Base-by-base conservation (phyloP, 2,329 filamentous ascomycete genomes). In the Pseudohalonectria lignicola region DNA sequence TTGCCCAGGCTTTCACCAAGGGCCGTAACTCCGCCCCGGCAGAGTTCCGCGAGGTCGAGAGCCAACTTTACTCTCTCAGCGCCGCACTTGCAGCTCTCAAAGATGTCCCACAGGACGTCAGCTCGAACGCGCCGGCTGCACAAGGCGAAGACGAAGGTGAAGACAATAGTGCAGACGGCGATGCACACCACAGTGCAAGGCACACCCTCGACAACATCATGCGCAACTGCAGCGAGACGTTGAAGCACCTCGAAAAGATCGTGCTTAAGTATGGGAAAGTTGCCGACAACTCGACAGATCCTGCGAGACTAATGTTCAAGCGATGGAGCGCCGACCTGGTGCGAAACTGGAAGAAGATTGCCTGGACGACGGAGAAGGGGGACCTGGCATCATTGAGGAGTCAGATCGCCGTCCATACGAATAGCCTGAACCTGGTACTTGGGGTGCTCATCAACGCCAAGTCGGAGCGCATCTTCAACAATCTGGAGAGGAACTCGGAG, bases 1-100 rank as follows among this genome's bases (percentile, higher is more conserved):
- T 55, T 16, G 50, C 45, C 10, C 46, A 50, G 23, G 48, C 52
- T 19, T 54, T 56, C 34, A 50, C 51, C 12, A 50, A 47, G 2
- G 53, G 53, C 5, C 46, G 48, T 6, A 48, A 49, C 21, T 54
- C 53, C 4, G 53, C 53, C 1, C 53, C 53, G 4, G 42, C 43
- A 3, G 53, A 54, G 34, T 54, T 56, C 32, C 42, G 44, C 19
- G 52, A 54, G 35, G 44, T 56, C 17, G 52, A 55, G 31, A 52
- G 49, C 40, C 51, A 56, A 33, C 40, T 56, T 3, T 52, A 51
- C 34, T 49, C 49, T 3, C 45, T 56, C 28, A 53, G 46, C 18
- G 41, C 50, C 4, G 50, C 49, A 11, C 44, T 56, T n/a, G n/a
- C n/a, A n/a, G n/a, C n/a, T n/a, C n/a, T n/a, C n/a, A n/a, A n/a